Base-by-base conservation (phyloP, 2,329 filamentous ascomycete species). In the Phaeomoniella chlamydospora region DNA sequence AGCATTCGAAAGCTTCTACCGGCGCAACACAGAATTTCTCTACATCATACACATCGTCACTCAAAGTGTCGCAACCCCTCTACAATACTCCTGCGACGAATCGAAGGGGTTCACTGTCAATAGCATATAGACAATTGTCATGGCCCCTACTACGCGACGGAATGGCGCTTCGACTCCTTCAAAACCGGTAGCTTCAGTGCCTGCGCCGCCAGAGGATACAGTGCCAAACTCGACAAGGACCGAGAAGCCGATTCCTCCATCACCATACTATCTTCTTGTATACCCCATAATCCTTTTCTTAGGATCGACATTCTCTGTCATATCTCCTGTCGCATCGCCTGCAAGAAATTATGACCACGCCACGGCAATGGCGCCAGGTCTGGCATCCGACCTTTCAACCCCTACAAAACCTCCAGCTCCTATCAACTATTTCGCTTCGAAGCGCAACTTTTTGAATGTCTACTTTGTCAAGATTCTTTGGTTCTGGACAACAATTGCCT, bases 391-490 rank as follows among this genome's bases (percentile, higher is more conserved):
- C 37, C 43, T 53, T 12, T 44, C 53, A 41, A 38, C 34, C 12
- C 31, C 35, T 11, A 40, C 40, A 11, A 42, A 47, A 30, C 45
- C 38, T 33, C 49, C 56, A 2, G 9, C 22, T 9, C 22, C 22
- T 6, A 51, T 58, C 37, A 65, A 64, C 53, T 98, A 96, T 65
- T 98, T 98, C 56, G 88, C 90, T 33, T 80, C 80, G 48, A 98
- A 98, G 61, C 71, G 76, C 56, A 98, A 98, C 61, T 49, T 94
- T 36, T 81, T 96, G 70, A 98, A 98, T 54, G 58, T 81, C 33
- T 72, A 86, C 49, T 98, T 96, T 52, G 90, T 98, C 50, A 98
- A 98, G 67, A 68, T 82, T 37, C 88, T 88, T 41, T 98, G 90
- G 90, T 72, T 78, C 34, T 98, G 90, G 90, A 77, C 84, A 18